phyloP scores from a whole-genome alignment of 805 yeast species.

The Candida koratica region DNA sequence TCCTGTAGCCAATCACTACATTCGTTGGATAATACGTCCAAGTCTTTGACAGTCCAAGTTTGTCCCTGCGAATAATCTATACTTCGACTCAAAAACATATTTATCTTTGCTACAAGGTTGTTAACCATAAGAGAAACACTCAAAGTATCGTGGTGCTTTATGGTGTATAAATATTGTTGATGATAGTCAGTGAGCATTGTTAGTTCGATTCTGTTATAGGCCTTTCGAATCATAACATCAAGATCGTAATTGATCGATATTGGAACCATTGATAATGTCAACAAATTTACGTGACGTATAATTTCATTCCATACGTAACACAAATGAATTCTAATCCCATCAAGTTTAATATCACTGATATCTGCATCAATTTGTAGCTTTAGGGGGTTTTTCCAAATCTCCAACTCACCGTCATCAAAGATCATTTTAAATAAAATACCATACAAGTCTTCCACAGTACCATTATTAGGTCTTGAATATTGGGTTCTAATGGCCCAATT shows the following conservation, averaged over 20 bases:
- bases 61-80: conserved; percentile 19
- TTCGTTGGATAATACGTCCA: conserved; percentile 22
- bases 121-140: conserved; percentile 21
- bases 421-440: not conserved
- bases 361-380: conserved; percentile 19
- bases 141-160: conserved; percentile 18
- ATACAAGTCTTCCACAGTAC: not conserved
- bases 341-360: conserved; percentile 17
- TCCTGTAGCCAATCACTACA: conserved; percentile 26
- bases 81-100: conserved; percentile 20
- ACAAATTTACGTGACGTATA: conserved; percentile 27
- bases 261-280: conserved; percentile 8
- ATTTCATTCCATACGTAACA: conserved; percentile 34
- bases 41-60: conserved; percentile 18
- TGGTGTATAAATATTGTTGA: conserved; percentile 17
- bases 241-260: conserved; percentile 6
- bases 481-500: not conserved
- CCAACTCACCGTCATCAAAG: conserved; percentile 6
- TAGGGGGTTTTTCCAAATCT: conserved; percentile 36
- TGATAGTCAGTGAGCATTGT: conserved; percentile 23
- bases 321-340: conserved; percentile 26
- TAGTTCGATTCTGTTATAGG: conserved; percentile 14
- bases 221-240: conserved; percentile 7
- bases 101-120: conserved; percentile 27
- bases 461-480: not conserved